A percentile compares a stretch with the other conserved stretches of the same genome.
These are phyloP conservation scores for Wickerhamomyces sydowiorum DNA, from an alignment of 805 yeast genomes.

Conservation along the genomic window DNA sequence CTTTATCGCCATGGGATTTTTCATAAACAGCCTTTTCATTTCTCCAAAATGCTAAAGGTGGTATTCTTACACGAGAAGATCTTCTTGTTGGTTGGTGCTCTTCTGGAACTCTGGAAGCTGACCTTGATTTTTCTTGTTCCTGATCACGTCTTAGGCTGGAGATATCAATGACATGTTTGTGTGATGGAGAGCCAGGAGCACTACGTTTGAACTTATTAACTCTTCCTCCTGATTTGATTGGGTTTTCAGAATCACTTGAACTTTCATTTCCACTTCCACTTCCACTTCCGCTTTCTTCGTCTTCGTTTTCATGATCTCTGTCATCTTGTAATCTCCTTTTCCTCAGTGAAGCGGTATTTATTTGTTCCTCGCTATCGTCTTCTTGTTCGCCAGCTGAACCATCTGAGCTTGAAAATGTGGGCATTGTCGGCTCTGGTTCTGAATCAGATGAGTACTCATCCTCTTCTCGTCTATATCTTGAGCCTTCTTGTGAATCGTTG, in stretches of 20 bases:
- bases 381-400: slow-evolving; percentile 10
- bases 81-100: not conserved
- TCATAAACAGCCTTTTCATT: slow-evolving; percentile 69
- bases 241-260: too few relatives aligned
- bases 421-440: not conserved
- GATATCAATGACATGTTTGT: slow-evolving; percentile 5
- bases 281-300: slow-evolving; percentile 8
- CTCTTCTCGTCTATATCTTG: slow-evolving; percentile 5
- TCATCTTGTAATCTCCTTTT: not conserved
- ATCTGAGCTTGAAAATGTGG: not conserved
- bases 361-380: slow-evolving; percentile 9
- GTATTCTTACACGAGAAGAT: slow-evolving; percentile 48
- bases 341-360: not conserved
- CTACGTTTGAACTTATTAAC: slow-evolving; percentile 4
- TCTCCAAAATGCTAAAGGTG: slow-evolving; percentile 81
- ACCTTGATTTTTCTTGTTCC: not conserved
- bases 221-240: not conserved
- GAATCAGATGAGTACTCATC: slow-evolving; percentile 5
- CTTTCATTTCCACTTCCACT: too few relatives aligned
- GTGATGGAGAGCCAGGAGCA: not conserved
- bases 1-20: slow-evolving; percentile 30
- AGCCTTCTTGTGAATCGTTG: not conserved
- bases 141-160: slow-evolving; percentile 2
- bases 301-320: slow-evolving; percentile 9
- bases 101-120: not conserved